Conservation (phyloP, 2,329 filamentous ascomycete genomes). For the Tolypocladium amazonense region DNA sequence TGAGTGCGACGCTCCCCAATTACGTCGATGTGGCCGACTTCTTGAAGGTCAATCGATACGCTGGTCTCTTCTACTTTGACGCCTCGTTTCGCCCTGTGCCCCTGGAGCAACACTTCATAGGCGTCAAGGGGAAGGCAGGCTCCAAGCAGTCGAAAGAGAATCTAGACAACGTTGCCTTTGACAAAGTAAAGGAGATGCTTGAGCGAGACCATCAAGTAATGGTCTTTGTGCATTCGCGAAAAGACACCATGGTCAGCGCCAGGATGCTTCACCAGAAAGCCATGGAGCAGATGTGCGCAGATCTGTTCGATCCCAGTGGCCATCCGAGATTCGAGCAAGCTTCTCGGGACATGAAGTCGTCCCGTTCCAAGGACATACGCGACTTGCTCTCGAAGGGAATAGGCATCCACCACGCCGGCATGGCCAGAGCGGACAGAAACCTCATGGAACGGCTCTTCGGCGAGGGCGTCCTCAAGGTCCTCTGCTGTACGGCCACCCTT, state of each 20-base stretch:
- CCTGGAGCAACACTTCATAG: slow-evolving; percentile 93
- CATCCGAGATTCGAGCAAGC: slow-evolving; percentile 76
- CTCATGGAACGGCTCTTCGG: slow-evolving; percentile 88
- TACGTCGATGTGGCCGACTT: slow-evolving; percentile 97
- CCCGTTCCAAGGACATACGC: slow-evolving; percentile 75
- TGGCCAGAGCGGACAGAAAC: slow-evolving; percentile 89
- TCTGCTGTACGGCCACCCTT: slow-evolving; percentile 95
- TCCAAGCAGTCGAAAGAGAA: slow-evolving; percentile 78
- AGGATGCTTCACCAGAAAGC: slow-evolving; percentile 81
- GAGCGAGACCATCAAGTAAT: slow-evolving; percentile 90
- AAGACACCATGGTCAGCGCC: slow-evolving; percentile 85
- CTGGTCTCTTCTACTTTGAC: slow-evolving; percentile 94
- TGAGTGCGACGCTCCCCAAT: slow-evolving; percentile 93
- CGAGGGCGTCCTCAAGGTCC: slow-evolving; percentile 87
- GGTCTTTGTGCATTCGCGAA: slow-evolving; percentile 97
- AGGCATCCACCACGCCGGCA: slow-evolving; percentile 92
- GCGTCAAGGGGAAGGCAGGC: slow-evolving; percentile 83
- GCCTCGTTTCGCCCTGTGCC: slow-evolving; percentile 92
- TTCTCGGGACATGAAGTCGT: slow-evolving; percentile 73
- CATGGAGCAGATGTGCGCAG: slow-evolving; percentile 63
- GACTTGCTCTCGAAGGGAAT: slow-evolving; percentile 86
- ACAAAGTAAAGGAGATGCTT: slow-evolving; percentile 92
- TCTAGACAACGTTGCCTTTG: slow-evolving; percentile 75
- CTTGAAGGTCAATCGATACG: slow-evolving; percentile 85
- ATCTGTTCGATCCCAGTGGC: slow-evolving; percentile 71